Evolutionary conservation across 1,284 basidiomycete species (phyloP), one percentile per base, ranked within the genome.

Genomic region (Cryptococcus floricola): DNA sequence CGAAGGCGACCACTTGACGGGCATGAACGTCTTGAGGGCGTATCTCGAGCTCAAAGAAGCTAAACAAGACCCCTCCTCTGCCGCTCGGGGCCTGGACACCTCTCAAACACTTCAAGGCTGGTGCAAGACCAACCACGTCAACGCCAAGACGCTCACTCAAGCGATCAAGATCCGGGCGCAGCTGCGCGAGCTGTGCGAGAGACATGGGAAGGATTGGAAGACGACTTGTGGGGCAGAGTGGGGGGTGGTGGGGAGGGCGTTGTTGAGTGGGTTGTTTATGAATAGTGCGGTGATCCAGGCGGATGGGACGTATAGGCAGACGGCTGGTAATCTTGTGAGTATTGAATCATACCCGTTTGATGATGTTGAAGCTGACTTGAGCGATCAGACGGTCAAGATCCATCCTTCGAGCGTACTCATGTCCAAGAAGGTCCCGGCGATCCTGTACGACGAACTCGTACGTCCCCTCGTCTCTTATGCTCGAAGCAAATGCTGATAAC

Each of bases 361-460:
- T 52, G 18, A 18, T 25, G n/a, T 18, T 43, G 39, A 23, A 7
- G 50, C 39, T 56, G 23, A 46, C 10, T 16, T 27, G 39, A 10
- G 14, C 28, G 19, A n/a, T 13, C 62, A 91, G 88, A 77, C 82
- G 27, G 81, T 96, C 60, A 94, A 93, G 74, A 88, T 97, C 38
- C 91, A 96, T 70, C 93, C 93, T 0, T 83, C 87, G 25, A 93
- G 90, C 19, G 83, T 84, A 2, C 71, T 96, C 59, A 83, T 83
- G 59, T 86, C 88, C 59, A 89, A 87, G 68, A 90, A 88, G 70
- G 83, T 85, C 1, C 85, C 86, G 0, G 89, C 87, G 5, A 91
- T 97, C 56, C 82, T 96, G 47, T 97, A 89, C 69, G 87, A 94
- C 70, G 93, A 96, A 72, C 79, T 96, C 66, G 92, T 94, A 61